Conservation (phyloP, 1,284 basidiomycete genomes). For the Cryptococcus sp. region DNA sequence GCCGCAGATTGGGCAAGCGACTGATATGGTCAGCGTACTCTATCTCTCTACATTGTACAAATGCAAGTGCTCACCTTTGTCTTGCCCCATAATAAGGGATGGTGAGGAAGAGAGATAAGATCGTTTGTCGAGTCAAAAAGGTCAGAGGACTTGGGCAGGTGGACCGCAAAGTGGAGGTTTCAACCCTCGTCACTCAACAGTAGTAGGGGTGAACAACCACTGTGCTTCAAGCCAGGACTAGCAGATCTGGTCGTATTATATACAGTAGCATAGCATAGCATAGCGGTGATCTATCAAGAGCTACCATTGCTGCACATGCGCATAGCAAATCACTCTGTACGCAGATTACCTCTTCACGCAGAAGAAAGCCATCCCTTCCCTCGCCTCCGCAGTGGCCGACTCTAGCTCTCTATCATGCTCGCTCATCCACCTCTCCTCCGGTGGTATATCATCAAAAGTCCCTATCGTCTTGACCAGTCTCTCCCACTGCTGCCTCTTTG, state of each 20-base stretch:
- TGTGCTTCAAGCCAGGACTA: too few relatives aligned
- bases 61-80: neutral
- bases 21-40: conserved; percentile 9
- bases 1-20: conserved; percentile 44
- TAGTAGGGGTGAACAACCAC: too few relatives aligned
- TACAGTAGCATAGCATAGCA: too few relatives aligned
- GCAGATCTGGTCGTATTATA: too few relatives aligned
- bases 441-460: conserved; percentile 38
- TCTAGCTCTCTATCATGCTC: conserved; percentile 71
- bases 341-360: conserved; percentile 62
- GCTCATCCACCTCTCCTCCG: conserved; percentile 61
- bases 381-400: conserved; percentile 67
- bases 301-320: too few relatives aligned
- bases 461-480: conserved; percentile 55
- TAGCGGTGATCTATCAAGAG: too few relatives aligned
- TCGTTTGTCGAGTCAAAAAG: neutral
- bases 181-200: too few relatives aligned
- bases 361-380: conserved; percentile 74
- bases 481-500: conserved; percentile 67
- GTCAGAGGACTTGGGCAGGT: neutral
- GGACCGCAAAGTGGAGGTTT: neutral
- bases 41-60: neutral
- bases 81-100: neutral
- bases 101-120: neutral
- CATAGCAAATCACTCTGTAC: too few relatives aligned